Base-by-base conservation (phyloP, 371 early-diverging fungal genomes). In the Mortierella sp. region DNA sequence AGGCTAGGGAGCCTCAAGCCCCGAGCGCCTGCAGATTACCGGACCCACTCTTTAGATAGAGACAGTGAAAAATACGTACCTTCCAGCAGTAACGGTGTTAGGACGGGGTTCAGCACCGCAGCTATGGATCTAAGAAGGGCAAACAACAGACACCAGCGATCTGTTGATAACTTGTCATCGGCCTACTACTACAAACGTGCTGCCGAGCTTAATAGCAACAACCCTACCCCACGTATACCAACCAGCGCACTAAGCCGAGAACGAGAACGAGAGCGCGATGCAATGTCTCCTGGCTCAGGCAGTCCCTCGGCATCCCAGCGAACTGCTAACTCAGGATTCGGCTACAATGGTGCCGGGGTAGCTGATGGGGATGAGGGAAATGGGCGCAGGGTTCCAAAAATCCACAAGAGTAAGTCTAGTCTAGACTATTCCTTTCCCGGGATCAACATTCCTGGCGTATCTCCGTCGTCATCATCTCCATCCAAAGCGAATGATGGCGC, bases 111-210 rank as follows among this genome's bases (percentile, higher is more conserved):
- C 62, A 64, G 66, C 28, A 69, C 72, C 1, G 66, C 78, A 2
- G 62, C 72, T 26, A 76, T 76, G 72, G 77, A 76, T 35, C 26
- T 68, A 34, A 72, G 72, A 6, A 43, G 72, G 17, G 64, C 72
- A 47, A 56, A 26, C 13, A 66, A 40, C 54, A 61, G 71, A 3
- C 76, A 62, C 22, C 76, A 76, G 35, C 71, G 72, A 1, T 77
- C 78, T 1, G 58, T 72, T 31, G 78, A 72, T 51, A 72, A 77
- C 53, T 59, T 76, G 19, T 37, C 72, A 13, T 67, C 77, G 0
- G 62, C 77, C 40, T 76, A 76, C 47, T 76, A 70, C 42, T 70
- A 66, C 54, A 70, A 45, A 23, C 76, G 76, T 0, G 76, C 70
- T 1, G 57, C 76, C 1, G 70, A 76, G 13, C 3, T 65, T 42